These are phyloP conservation scores for Cladorrhinum sp. DNA, from an alignment of 2,329 filamentous ascomycete species.

Conservation along the genomic window DNA sequence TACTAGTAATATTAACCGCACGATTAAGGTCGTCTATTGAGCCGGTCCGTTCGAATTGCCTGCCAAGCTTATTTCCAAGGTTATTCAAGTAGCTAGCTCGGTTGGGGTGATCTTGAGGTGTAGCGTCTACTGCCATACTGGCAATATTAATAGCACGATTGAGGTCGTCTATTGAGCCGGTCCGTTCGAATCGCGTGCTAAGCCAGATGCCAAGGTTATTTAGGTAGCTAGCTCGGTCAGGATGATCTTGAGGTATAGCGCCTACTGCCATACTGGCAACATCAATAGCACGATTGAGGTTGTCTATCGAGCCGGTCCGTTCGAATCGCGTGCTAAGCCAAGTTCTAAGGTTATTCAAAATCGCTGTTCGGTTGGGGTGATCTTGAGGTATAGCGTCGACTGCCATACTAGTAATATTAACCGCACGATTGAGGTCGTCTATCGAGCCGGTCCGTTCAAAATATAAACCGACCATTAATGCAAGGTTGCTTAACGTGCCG, in stretches of 20 bases:
- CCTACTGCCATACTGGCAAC: background rate
- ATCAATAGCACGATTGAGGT: constrained; percentile 4
- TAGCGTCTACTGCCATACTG: background rate
- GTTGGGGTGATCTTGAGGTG: background rate
- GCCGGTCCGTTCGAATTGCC: no score
- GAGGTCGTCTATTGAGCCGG: constrained; percentile 6
- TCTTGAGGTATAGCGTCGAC: constrained; percentile 3
- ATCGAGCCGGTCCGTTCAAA: background rate
- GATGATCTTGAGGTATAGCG: constrained; percentile 3
- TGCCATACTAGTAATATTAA: background rate
- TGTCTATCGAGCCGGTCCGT: background rate
- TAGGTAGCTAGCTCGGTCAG: background rate
- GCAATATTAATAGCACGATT: constrained; percentile 5
- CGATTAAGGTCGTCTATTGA: background rate
- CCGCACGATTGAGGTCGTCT: background rate
- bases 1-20: background rate
- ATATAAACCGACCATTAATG: background rate
- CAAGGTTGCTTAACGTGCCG: no score
- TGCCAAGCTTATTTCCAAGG: background rate
- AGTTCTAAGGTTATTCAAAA: constrained; percentile 7
- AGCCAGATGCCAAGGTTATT: constrained; percentile 8
- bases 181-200: background rate
- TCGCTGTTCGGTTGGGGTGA: background rate
- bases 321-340: background rate
- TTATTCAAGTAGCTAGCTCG: background rate